phyloP scores from a whole-genome alignment of 2,329 filamentous ascomycete species.

The Calonectria hawksworthii region DNA sequence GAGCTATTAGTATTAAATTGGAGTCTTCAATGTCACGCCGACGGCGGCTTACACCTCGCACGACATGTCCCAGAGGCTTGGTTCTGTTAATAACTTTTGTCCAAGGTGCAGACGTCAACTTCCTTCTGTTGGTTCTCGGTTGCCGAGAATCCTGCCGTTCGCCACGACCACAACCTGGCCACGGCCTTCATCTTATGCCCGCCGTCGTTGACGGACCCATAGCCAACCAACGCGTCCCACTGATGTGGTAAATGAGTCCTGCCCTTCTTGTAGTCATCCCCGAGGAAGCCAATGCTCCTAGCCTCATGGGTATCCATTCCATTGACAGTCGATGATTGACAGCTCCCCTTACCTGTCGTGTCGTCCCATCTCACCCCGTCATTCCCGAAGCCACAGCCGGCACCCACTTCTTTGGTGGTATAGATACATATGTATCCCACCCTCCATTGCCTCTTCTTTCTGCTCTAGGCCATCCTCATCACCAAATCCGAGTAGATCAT shows the following conservation, averaged over 20 bases:
- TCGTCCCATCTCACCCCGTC: background rate
- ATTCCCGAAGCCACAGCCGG: background rate
- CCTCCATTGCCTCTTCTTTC: slow-evolving; percentile 7
- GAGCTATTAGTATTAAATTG: background rate
- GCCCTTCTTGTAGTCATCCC: slow-evolving; percentile 22
- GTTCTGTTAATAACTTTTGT: background rate
- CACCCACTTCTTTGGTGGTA: slow-evolving; percentile 17
- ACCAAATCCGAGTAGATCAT: slow-evolving; percentile 1
- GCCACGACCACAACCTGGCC: slow-evolving; percentile 14
- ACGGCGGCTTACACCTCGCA: background rate
- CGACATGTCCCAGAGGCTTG: slow-evolving; percentile 10
- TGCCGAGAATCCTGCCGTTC: slow-evolving; percentile 15
- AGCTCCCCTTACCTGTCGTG: background rate
- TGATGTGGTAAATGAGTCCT: slow-evolving; percentile 23
- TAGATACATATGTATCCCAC: slow-evolving; percentile 25
- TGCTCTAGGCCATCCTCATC: slow-evolving; percentile 16
- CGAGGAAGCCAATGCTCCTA: slow-evolving; percentile 11
- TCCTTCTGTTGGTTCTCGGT: background rate
- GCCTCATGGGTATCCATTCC: slow-evolving; percentile 15
- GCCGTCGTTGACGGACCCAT: slow-evolving; percentile 11
- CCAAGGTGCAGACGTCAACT: background rate
- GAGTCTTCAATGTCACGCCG: slow-evolving; percentile 3
- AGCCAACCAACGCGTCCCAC: slow-evolving; percentile 18
- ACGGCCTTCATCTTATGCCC: slow-evolving; percentile 16
- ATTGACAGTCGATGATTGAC: slow-evolving; percentile 17